Conservation (phyloP, 306 rosid genomes). For the Rosa lucieae region DNA sequence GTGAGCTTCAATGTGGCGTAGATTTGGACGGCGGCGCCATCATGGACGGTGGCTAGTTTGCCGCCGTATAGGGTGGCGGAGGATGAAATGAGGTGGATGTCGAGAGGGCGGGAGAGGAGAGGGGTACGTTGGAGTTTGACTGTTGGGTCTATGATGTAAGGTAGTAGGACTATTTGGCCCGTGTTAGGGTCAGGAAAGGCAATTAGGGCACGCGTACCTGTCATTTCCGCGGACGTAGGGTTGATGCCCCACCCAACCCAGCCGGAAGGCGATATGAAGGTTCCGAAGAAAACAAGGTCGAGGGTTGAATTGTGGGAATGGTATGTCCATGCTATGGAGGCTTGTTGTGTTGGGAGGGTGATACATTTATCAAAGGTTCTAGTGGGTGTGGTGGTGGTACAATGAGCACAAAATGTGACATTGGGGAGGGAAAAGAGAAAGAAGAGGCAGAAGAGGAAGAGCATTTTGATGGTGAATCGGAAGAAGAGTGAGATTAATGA, state of each 20-base stretch:
- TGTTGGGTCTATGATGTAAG: constrained; percentile 70
- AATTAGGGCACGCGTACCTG: constrained; percentile 74
- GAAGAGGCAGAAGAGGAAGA: constrained; percentile 32
- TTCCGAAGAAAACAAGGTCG: constrained; percentile 79
- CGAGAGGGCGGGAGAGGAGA: constrained; percentile 84
- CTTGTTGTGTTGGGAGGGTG: constrained; percentile 85
- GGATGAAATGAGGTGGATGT: constrained; percentile 67
- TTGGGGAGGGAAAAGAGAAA: constrained; percentile 33
- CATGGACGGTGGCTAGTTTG: constrained; percentile 68
- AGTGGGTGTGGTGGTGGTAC: constrained; percentile 57
- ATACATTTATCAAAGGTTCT: constrained; percentile 73
- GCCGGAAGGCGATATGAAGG: constrained; percentile 94
- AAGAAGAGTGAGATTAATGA: constrained; percentile 14
- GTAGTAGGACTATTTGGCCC: constrained; percentile 71
- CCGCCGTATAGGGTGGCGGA: constrained; percentile 68
- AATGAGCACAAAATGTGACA: constrained; percentile 55
- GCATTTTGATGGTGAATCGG: constrained; percentile 30
- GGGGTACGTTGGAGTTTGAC: constrained; percentile 77
- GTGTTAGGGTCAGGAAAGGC: constrained; percentile 85
- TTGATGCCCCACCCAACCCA: constrained; percentile 97
- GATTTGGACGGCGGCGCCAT: constrained; percentile 79
- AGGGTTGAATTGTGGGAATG: constrained; percentile 67
- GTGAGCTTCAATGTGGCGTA: constrained; percentile 54
- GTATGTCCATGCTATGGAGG: constrained; percentile 97
- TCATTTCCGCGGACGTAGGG: constrained; percentile 75